Evolutionary conservation across 2,329 filamentous ascomycete species (phyloP).

Genomic region (Endoconidiophora polonica): DNA sequence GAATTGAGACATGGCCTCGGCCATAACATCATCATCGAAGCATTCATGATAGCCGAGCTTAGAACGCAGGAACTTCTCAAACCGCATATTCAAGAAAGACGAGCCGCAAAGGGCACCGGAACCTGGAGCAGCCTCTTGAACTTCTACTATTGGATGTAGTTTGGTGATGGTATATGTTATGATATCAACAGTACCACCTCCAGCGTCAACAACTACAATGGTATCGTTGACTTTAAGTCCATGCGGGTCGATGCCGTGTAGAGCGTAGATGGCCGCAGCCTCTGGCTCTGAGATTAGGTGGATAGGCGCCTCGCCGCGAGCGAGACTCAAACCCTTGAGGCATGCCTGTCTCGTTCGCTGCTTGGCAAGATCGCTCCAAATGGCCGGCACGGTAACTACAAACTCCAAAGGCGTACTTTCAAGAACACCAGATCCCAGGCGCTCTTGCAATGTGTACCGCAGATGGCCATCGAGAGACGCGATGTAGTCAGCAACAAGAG

Average conservation of each 20-base stretch:
- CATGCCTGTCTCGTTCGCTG: constrained; percentile 31
- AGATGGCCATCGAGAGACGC: constrained; percentile 32
- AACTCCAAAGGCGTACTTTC: constrained; percentile 32
- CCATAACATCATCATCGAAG: constrained; percentile 26
- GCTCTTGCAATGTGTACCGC: constrained; percentile 25
- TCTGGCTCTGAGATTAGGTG: constrained; percentile 35
- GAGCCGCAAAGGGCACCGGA: constrained; percentile 34
- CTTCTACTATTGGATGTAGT: constrained; percentile 26
- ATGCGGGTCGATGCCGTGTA: constrained; percentile 27
- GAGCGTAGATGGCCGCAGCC: constrained; percentile 33
- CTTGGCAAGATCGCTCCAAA: constrained; percentile 40
- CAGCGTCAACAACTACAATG: constrained; percentile 37
- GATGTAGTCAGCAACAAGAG: constrained; percentile 31
- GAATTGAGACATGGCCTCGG: constrained; percentile 26
- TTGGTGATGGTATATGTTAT: constrained; percentile 34
- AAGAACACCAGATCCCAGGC: constrained; percentile 26
- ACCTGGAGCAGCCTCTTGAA: constrained; percentile 32
- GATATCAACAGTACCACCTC: constrained; percentile 37
- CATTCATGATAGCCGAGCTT: constrained; percentile 27
- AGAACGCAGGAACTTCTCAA: constrained; percentile 26
- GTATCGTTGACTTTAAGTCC: constrained; percentile 28
- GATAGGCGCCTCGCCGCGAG: constrained; percentile 23
- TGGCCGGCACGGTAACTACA: constrained; percentile 39
- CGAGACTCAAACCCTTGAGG: neutral
- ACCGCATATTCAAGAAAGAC: constrained; percentile 31